These are phyloP conservation scores for Mycena citricolor DNA, from an alignment of 1,284 basidiomycete species.

Conservation along the genomic window DNA sequence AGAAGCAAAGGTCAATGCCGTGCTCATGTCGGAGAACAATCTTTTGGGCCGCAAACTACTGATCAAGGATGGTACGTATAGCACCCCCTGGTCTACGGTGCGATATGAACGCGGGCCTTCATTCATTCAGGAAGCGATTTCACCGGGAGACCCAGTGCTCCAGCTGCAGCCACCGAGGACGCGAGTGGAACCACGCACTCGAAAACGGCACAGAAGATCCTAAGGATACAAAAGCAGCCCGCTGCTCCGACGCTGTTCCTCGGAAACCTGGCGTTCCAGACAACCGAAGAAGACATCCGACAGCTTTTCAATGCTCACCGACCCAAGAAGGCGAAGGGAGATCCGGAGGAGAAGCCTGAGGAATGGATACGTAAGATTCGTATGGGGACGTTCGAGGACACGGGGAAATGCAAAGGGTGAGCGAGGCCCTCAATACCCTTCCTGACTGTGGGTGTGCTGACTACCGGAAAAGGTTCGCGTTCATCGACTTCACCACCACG, in stretches of 20 bases:
- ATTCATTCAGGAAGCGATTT: slow-evolving; percentile 75
- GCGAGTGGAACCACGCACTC: slow-evolving; percentile 48
- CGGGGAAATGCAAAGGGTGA: slow-evolving; percentile 92
- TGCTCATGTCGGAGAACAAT: slow-evolving; percentile 78
- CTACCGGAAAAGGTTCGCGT: slow-evolving; percentile 72
- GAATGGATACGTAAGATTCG: slow-evolving; percentile 86
- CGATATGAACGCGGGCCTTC: slow-evolving; percentile 20
- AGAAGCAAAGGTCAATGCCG: slow-evolving; percentile 73
- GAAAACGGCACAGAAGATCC: slow-evolving; percentile 82
- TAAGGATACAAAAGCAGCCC: slow-evolving; percentile 80
- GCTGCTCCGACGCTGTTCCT: slow-evolving; percentile 84
- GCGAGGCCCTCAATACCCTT: slow-evolving; percentile 28
- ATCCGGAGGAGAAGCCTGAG: slow-evolving; percentile 35
- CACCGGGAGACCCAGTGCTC: slow-evolving; percentile 56
- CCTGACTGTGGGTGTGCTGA: background rate
- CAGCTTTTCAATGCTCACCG: slow-evolving; percentile 72
- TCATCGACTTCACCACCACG: slow-evolving; percentile 85
- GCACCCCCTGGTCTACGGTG: slow-evolving; percentile 20
- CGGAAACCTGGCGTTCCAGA: slow-evolving; percentile 86
- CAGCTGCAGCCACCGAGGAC: slow-evolving; percentile 27
- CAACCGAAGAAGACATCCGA: slow-evolving; percentile 76
- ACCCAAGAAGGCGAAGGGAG: slow-evolving; percentile 27
- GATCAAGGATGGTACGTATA: slow-evolving; percentile 84
- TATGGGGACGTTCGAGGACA: slow-evolving; percentile 95
- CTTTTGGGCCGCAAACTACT: slow-evolving; percentile 86